phyloP scores from a whole-genome alignment of 2,329 filamentous ascomycete species.

The Hypoxylon sp. region DNA sequence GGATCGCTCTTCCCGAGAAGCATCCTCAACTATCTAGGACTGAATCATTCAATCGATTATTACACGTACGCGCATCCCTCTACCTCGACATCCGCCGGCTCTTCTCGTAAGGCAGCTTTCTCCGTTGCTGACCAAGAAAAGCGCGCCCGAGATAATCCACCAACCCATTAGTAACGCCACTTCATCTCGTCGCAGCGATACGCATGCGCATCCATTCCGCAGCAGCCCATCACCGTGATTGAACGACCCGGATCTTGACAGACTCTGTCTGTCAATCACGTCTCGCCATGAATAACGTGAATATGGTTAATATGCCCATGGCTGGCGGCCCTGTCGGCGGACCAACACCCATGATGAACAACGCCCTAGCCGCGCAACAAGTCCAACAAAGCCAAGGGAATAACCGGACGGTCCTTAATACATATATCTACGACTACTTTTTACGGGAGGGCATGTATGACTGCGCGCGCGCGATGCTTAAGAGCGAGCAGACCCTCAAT shows the following conservation, averaged over 20 bases:
- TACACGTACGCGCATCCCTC: constrained; percentile 31
- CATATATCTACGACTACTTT: constrained; percentile 94
- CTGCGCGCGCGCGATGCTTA: constrained; percentile 81
- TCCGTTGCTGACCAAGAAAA: constrained; percentile 21
- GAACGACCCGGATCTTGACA: constrained; percentile 51
- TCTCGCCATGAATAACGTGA: constrained; percentile 72
- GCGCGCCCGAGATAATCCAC: constrained; percentile 16
- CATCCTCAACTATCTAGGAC: constrained; percentile 4
- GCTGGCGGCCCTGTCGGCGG: constrained; percentile 74
- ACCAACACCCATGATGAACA: constrained; percentile 78
- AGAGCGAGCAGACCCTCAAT: constrained; percentile 76
- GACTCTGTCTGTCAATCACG: constrained; percentile 59
- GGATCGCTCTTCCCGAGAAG: constrained; percentile 27
- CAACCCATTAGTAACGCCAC: constrained; percentile 10
- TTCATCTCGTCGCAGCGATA: constrained; percentile 37
- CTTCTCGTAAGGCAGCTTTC: constrained; percentile 26
- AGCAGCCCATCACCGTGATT: constrained; percentile 42
- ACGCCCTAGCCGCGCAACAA: constrained; percentile 59
- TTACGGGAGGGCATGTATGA: constrained; percentile 88
- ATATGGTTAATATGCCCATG: constrained; percentile 80
- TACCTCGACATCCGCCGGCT: constrained; percentile 3
- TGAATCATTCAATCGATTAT: constrained; percentile 29
- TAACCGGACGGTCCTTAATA: constrained; percentile 77
- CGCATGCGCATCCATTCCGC: constrained; percentile 47
- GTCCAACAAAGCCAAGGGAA: constrained; percentile 55